phyloP scores from a whole-genome alignment of 345 rosid genomes.

The Eucalyptus sideroxylon region DNA sequence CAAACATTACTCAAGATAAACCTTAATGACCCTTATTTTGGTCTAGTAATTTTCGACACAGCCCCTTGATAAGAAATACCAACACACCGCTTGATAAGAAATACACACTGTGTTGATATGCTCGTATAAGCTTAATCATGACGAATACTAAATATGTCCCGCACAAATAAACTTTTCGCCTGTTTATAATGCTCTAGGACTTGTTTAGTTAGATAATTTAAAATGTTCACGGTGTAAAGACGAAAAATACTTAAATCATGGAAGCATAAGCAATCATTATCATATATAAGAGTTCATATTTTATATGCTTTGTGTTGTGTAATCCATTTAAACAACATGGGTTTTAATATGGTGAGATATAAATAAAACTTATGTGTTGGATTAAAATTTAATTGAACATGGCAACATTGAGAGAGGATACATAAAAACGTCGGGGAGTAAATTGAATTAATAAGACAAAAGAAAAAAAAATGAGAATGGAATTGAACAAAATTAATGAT shows the following conservation, averaged over 20 bases:
- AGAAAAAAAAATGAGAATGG: no score
- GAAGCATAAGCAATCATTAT: not conserved
- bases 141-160: not conserved
- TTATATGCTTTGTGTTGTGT: not conserved
- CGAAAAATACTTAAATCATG: not conserved
- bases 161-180: not conserved
- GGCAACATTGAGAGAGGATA: not conserved
- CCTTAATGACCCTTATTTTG: not conserved
- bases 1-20: not conserved
- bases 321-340: not conserved
- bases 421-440: not conserved
- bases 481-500: not conserved
- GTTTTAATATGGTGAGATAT: not conserved
- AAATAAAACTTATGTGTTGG: not conserved
- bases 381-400: no score
- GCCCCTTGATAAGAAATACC: not conserved
- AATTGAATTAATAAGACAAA: not conserved
- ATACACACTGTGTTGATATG: not conserved
- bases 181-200: not conserved
- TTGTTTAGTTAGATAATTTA: not conserved
- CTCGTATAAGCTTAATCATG: not conserved
- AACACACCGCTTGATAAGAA: not conserved
- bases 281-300: not conserved
- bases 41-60: not conserved
- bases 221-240: not conserved